Evolutionary conservation across 2,329 filamentous ascomycete genomes (phyloP).

Genomic region (Fusarium abutilonis): DNA sequence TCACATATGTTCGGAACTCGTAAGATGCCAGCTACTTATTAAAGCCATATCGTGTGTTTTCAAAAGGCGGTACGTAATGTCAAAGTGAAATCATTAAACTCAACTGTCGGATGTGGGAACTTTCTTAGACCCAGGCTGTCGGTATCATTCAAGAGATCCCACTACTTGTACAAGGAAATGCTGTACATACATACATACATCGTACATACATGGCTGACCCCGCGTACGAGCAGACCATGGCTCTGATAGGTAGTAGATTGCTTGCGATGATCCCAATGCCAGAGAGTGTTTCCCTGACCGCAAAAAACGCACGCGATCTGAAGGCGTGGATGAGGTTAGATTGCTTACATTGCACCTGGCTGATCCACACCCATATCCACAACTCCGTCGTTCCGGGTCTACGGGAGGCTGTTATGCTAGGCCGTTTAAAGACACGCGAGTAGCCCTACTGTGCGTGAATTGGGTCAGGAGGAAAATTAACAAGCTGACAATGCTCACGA

Average conservation of each 20-base stretch:
- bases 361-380: too few relatives aligned
- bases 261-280: slow-evolving; percentile 8
- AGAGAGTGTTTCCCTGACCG: slow-evolving; percentile 17
- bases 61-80: too few relatives aligned
- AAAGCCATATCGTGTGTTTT: too few relatives aligned
- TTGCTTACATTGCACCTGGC: too few relatives aligned
- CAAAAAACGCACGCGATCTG: slow-evolving; percentile 13
- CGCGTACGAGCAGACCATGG: slow-evolving; percentile 13
- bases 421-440: slow-evolving; percentile 19
- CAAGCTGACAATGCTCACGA: slow-evolving; percentile 12
- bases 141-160: too few relatives aligned
- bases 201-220: background rate
- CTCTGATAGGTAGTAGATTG: background rate
- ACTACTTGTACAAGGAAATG: background rate
- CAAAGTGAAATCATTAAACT: too few relatives aligned
- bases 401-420: slow-evolving; percentile 18
- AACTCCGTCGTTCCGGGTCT: slow-evolving; percentile 10
- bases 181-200: background rate
- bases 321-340: slow-evolving; percentile 8
- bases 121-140: too few relatives aligned
- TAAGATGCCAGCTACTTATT: background rate
- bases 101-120: too few relatives aligned
- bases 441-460: slow-evolving; percentile 5
- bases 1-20: background rate
- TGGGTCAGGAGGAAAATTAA: background rate